Evolutionary conservation across 441 rosid species (phyloP), one percentile per base, ranked within the genome.

Genomic region (Caryocar brasiliense): DNA sequence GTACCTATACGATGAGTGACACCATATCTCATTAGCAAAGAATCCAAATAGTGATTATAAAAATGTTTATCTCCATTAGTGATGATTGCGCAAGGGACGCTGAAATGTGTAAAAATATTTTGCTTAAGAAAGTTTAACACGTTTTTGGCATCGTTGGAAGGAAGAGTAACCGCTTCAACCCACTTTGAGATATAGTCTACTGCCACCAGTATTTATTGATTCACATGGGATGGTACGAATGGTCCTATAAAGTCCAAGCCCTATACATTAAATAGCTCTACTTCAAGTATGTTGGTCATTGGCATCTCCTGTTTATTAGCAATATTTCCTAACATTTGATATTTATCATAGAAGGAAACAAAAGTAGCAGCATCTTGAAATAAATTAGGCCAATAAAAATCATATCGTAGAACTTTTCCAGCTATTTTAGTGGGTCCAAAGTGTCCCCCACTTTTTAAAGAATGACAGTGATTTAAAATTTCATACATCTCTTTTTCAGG

Each of bases 241-340:
- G 41, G 40, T 1, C 40, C 54, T n/a, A 49, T 34, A 22, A 48
- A 48, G 22, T 48, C 41, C 1, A 48, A 32, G 5, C 40, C 40
- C 41, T 4, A 1, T 2, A n/a, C n/a, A n/a, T n/a, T n/a, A n/a
- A n/a, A n/a, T n/a, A n/a, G n/a, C n/a, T n/a, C n/a, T n/a, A n/a
- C n/a, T n/a, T n/a, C n/a, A n/a, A 48, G 17, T 7, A 17, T 20
- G 19, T 5, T 12, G 6, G 2, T n/a, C 17, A 24, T 2, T 12
- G 40, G 15, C 54, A 49, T 49, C 8, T 49, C 40, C 9, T 49
- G 32, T 33, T 7, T 49, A 5, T 13, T 4, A 9, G 17, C 14
- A 2, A 32, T 32, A 2, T 49, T 49, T 10, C 14, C 41, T 5
- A 33, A 10, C 14, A 1, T 13, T 21, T 49, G 24, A 10, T 18